These are phyloP conservation scores for Yueomyces sp. DNA, from an alignment of 805 yeast genomes.

Conservation along the genomic window DNA sequence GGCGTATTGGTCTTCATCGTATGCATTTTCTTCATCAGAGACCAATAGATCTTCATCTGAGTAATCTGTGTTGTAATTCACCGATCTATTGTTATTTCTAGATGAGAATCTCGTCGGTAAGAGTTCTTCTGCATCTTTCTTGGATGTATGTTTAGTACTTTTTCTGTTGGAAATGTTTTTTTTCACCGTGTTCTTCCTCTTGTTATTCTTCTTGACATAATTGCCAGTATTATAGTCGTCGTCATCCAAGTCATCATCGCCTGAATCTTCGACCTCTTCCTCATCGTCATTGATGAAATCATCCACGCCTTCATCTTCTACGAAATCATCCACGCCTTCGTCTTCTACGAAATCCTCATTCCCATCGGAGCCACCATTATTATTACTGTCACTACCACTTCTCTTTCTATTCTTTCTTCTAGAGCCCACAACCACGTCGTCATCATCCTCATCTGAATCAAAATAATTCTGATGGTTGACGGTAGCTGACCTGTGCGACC, in stretches of 20 bases:
- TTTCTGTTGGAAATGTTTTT: constrained; percentile 6
- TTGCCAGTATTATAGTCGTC: constrained; percentile 7
- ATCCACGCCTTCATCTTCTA: constrained; percentile 14
- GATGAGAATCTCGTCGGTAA: constrained; percentile 66
- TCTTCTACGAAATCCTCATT: constrained; percentile 18
- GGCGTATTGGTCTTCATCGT: constrained; percentile 18
- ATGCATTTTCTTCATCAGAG: constrained; percentile 15
- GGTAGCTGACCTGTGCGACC: constrained; percentile 52
- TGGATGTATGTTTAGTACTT: constrained; percentile 6
- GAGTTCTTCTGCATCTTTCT: constrained; percentile 6
- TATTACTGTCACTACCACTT: constrained; percentile 8
- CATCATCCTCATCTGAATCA: constrained; percentile 20
- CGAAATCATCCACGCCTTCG: constrained; percentile 11
- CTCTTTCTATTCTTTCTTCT: constrained; percentile 7
- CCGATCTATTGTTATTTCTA: constrained; percentile 41
- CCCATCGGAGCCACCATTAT: constrained; percentile 14
- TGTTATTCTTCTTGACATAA: constrained; percentile 3
- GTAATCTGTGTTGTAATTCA: constrained; percentile 66
- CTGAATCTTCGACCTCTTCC: constrained; percentile 10
- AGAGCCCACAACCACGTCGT: constrained; percentile 13
- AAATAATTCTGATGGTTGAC: constrained; percentile 18
- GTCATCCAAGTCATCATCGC: constrained; percentile 9
- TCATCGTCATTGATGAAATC: constrained; percentile 14
- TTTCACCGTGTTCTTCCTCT: constrained; percentile 6
- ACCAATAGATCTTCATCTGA: constrained; percentile 34